Percentiles rank a stretch among this genome's conserved stretches.
Conservation (phyloP, 2,329 filamentous ascomycete species). For the Calycina marina region DNA sequence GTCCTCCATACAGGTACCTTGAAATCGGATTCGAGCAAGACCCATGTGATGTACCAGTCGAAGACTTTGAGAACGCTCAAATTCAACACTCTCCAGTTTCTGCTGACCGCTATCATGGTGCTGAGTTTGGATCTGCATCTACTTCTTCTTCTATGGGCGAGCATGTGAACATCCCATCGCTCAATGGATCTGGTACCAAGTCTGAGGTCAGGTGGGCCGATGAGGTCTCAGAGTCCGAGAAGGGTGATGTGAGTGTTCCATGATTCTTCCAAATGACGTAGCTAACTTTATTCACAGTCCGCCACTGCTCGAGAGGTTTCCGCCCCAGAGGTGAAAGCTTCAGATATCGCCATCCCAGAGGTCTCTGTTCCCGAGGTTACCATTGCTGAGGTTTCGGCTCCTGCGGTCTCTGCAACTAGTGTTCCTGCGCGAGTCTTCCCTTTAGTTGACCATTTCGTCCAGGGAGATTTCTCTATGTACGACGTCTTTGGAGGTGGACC, state of each 20-base stretch:
- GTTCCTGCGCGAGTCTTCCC: too few species aligned
- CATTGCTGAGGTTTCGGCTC: too few species aligned
- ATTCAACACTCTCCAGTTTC: neutral
- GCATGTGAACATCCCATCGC: slow-evolving; percentile 9
- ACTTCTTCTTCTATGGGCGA: neutral
- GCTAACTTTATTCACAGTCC: neutral
- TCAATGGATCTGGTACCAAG: slow-evolving; percentile 6
- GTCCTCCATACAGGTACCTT: slow-evolving; percentile 6
- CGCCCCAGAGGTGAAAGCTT: too few species aligned
- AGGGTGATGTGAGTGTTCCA: slow-evolving; percentile 2
- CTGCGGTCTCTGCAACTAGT: too few species aligned
- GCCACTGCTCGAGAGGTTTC: neutral
- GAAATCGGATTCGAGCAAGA: slow-evolving; percentile 11
- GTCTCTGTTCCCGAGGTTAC: too few species aligned
- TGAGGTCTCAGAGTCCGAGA: slow-evolving; percentile 9
- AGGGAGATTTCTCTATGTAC: too few species aligned
- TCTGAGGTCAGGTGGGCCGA: slow-evolving; percentile 13
- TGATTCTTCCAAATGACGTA: too few species aligned
- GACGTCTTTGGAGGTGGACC: too few species aligned
- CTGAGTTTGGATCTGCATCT: neutral
- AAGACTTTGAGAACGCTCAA: slow-evolving; percentile 8
- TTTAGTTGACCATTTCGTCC: too few species aligned
- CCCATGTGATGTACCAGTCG: slow-evolving; percentile 13
- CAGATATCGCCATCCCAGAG: too few species aligned
- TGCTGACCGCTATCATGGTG: neutral